Base-by-base conservation (phyloP, 177 flowering plant genomes). In the Vitis hybrid region DNA sequence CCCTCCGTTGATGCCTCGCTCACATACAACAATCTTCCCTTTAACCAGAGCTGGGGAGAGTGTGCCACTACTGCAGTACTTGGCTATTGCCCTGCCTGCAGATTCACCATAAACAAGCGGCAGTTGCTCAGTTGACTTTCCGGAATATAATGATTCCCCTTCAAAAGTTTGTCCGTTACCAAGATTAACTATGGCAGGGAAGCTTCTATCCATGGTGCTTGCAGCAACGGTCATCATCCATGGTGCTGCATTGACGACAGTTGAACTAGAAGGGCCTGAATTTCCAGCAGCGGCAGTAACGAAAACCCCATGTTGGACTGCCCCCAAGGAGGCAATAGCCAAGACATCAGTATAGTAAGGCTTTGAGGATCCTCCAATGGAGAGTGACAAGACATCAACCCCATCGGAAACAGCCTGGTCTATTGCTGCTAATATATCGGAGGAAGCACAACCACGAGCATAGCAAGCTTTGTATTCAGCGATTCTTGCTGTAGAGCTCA, bases 151-250 rank as follows among this genome's bases (percentile, higher is more conserved):
- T 8, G 94, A 84, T 7, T 86, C 58, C 6, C 94, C 94, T 12
- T 56, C 64, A 48, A 84, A 84, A 35, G 57, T 56, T 63, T 70
- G 40, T 2, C 83, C 82, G 52, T 85, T 74, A 0, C 92, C 90
- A 3, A 86, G 87, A 58, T 67, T 75, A 15, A 87, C 89, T 21
- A 6, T 70, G 11, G 91, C 69, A 2, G 87, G 86, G 67, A 88
- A 86, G 67, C 72, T 80, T 6, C 93, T 70, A 69, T 91, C 89
- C 6, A 72, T 69, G 75, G 72, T 78, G 81, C 93, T 83, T 1
- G 96, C 92, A 4, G 81, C 93, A 7, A 89, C 89, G 0, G 96
- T 91, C 77, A 79, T 79, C 35, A 86, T 78, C 96, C 96, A 91
- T 3, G 93, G 96, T 1, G 96, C 91, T 0, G 64, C 27, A 55